Base-by-base conservation (phyloP, 176 grass and related monocot genomes). In the Aegilops speltoides region DNA sequence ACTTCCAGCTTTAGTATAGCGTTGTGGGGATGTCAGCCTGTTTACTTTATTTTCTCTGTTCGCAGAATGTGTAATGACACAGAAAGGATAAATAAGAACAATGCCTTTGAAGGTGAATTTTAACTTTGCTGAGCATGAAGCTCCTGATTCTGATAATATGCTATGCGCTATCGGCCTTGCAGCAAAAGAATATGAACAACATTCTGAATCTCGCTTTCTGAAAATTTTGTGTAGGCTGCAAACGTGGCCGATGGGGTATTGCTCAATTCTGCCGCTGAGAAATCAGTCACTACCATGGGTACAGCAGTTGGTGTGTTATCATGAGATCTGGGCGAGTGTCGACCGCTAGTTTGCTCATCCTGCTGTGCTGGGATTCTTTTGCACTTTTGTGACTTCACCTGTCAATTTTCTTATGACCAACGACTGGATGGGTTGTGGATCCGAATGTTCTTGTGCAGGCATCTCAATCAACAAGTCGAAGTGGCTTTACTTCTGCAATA, bases 31-130 rank as follows among this genome's bases (percentile, higher is more conserved):
- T 71, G 14, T 56, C 16, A 5, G 0, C 57, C 11, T 45, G 40
- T 85, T 77, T 65, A 20, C 15, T 67, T 54, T 10, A 20, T 64
- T 11, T 41, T 73, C 20, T 56, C 73, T 36, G 25, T 79, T 82
- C 23, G 33, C 41, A 28, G 29, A 17, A 68, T 56, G 56, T 79
- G 76, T 78, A 66, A 79, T 87, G 78, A 11, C 33, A 79, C 64
- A 65, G 40, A 28, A 77, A 41, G 31, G 34, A 54, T 46, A 56
- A 82, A 60, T 36, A 62, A 57, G 37, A 86, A 28, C 19, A 68
- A 29, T 26, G 31, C 72, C 64, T 78, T 56, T 70, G 24, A 52
- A 74, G 28, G 32, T 80, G 32, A 54, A 33, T 67, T 75, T 81
- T 69, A 29, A 81, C 15, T 17, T 19, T 2, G n/a, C 25, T 36